A percentile compares a stretch with the other conserved stretches of the same genome.
These are phyloP conservation scores for Scenedesmus sp. DNA, from an alignment of 163 green algal species.

Conservation along the genomic window DNA sequence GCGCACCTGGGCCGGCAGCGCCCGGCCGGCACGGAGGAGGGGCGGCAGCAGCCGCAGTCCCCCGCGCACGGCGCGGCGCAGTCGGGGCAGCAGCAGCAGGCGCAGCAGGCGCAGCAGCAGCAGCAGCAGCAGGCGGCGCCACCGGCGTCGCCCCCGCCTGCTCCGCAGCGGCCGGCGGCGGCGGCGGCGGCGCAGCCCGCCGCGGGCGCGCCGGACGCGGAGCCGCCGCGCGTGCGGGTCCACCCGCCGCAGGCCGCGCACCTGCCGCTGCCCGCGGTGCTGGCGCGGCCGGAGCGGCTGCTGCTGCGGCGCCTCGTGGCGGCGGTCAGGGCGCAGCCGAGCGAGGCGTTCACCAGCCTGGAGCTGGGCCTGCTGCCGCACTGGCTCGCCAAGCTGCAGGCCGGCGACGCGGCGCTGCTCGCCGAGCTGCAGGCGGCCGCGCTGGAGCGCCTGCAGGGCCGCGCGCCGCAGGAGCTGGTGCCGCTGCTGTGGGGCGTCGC, in stretches of 20 bases:
- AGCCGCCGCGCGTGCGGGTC: not conserved
- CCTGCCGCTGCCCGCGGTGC: not conserved
- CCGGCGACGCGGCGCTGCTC: not conserved
- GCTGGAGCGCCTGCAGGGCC: not conserved
- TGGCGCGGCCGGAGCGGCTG: not conserved
- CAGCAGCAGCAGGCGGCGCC: slow-evolving; percentile 1
- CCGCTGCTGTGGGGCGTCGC: slow-evolving; percentile 28
- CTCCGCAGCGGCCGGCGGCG: not conserved
- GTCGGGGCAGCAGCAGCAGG: not conserved
- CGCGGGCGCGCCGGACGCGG: too few species aligned
- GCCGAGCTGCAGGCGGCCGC: slow-evolving; percentile 2
- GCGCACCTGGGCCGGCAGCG: not conserved
- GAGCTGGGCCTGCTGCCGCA: not conserved
- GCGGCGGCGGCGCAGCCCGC: too few species aligned
- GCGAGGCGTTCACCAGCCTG: too few species aligned
- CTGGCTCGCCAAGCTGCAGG: slow-evolving; percentile 3
- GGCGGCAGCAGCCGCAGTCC: not conserved
- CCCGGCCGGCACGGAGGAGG: not conserved
- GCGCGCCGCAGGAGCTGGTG: not conserved
- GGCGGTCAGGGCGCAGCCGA: too few species aligned
- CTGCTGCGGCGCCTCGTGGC: too few species aligned
- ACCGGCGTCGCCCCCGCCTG: too few species aligned
- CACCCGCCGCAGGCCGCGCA: slow-evolving; percentile 34
- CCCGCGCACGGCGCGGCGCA: not conserved
- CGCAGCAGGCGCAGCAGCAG: not conserved